These are phyloP conservation scores for Pachysandra terminalis DNA, from an alignment of 164 flowering plant genomes.

Conservation along the genomic window DNA sequence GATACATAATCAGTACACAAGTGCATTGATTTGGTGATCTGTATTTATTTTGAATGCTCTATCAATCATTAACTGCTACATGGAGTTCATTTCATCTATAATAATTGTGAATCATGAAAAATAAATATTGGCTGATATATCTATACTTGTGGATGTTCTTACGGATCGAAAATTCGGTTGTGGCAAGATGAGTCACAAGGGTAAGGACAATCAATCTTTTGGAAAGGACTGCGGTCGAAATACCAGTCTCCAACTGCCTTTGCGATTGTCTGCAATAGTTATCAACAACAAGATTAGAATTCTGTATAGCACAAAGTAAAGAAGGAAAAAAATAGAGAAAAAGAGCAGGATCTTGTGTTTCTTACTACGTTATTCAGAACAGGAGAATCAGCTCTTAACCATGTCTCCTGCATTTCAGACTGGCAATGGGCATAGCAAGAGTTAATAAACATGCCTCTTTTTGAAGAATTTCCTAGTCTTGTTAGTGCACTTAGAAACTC, in stretches of 20 bases:
- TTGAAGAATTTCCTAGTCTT: slow-evolving; percentile 30
- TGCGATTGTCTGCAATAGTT: slow-evolving; percentile 36
- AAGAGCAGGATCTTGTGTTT: background rate
- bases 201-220: slow-evolving; percentile 40
- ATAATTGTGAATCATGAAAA: background rate
- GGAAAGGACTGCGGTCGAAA: slow-evolving; percentile 30
- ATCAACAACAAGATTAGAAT: background rate
- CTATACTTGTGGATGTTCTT: background rate
- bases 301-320: background rate
- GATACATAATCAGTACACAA: background rate
- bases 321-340: background rate
- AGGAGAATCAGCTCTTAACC: slow-evolving; percentile 59
- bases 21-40: background rate
- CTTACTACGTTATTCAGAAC: slow-evolving; percentile 42
- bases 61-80: background rate
- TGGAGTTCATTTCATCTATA: background rate
- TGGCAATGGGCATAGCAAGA: slow-evolving; percentile 77
- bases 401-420: slow-evolving; percentile 56
- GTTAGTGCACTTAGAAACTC: slow-evolving; percentile 39
- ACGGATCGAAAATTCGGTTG: slow-evolving; percentile 26
- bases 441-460: slow-evolving; percentile 59
- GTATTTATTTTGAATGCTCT: background rate
- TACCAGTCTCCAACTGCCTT: slow-evolving; percentile 55
- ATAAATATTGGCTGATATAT: background rate
- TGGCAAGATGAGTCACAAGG: slow-evolving; percentile 54